Conservation (phyloP, 495 filamentous ascomycete species). For the Penicillium pancosmium region DNA sequence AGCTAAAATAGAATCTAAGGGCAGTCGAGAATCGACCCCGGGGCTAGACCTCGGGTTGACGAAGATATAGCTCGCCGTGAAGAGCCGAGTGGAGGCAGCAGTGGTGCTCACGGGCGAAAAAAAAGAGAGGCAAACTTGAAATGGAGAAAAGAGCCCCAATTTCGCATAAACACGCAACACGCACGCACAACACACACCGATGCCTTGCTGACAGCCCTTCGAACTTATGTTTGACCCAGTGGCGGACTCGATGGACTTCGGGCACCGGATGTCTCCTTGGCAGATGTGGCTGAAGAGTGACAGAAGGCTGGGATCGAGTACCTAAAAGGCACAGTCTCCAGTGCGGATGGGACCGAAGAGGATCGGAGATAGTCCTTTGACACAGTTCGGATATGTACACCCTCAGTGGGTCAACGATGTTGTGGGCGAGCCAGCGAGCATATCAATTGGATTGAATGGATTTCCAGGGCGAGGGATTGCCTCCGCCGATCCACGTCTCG, state of each 20-base stretch:
- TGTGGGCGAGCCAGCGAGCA: neutral
- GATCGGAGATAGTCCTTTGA: constrained; percentile 3
- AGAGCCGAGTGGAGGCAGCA: constrained; percentile 2
- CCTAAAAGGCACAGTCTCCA: constrained; percentile 1
- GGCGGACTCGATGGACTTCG: neutral
- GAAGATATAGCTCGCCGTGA: constrained; percentile 3
- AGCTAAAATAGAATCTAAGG: neutral
- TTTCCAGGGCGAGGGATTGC: neutral
- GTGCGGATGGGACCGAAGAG: constrained; percentile 11
- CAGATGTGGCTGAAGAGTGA: constrained; percentile 6
- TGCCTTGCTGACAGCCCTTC: constrained; percentile 2
- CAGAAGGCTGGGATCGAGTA: neutral
- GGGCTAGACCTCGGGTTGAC: constrained; percentile 1
- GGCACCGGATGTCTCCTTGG: constrained; percentile 1
- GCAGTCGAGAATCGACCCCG: neutral
- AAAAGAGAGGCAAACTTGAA: neutral
- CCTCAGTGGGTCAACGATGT: constrained; percentile 1
- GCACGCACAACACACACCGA: neutral
- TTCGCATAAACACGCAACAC: neutral
- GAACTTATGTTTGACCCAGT: neutral
- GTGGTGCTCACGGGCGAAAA: neutral
- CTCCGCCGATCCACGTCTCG: neutral
- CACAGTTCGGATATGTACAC: constrained; percentile 1
- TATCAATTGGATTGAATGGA: neutral
- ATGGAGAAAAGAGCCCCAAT: constrained; percentile 3